Evolutionary conservation across 1,284 basidiomycete species (phyloP).

Genomic region (Retiboletus fuscus): DNA sequence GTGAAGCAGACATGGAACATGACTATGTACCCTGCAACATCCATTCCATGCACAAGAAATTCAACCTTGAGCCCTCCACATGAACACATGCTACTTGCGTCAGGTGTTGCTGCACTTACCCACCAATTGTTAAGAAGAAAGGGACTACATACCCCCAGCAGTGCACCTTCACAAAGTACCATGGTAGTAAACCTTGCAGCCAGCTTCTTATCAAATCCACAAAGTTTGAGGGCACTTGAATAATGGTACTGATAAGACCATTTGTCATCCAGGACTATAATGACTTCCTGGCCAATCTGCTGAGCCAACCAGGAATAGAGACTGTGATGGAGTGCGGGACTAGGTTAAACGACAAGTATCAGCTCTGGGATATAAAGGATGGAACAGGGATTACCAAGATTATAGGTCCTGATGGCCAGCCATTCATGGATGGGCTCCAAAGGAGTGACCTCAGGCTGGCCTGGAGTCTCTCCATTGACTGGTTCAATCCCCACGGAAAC

Average conservation of each 20-base stretch:
- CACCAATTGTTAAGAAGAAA: neutral
- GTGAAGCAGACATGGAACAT: neutral
- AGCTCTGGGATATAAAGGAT: constrained; percentile 3
- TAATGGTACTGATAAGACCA: neutral
- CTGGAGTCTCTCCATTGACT: neutral
- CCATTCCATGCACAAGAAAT: neutral
- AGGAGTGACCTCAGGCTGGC: constrained; percentile 31
- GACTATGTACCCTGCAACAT: neutral
- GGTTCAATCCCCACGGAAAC: neutral
- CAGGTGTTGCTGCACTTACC: constrained; percentile 20
- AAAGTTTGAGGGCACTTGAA: neutral
- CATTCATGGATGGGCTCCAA: neutral
- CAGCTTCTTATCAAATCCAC: constrained; percentile 5
- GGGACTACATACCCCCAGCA: constrained; percentile 1
- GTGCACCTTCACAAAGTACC: constrained; percentile 16
- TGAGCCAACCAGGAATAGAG: neutral
- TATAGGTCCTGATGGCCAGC: neutral
- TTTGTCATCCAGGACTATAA: constrained; percentile 1
- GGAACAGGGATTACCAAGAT: neutral
- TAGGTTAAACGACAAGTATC: neutral
- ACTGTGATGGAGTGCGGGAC: neutral
- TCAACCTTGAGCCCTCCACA: constrained; percentile 20
- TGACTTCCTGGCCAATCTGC: neutral
- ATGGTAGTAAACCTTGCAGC: no score
- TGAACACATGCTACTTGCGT: constrained; percentile 9